These are phyloP conservation scores for Aspergillus tamarii DNA, from an alignment of 2,329 filamentous ascomycete genomes.

Conservation along the genomic window DNA sequence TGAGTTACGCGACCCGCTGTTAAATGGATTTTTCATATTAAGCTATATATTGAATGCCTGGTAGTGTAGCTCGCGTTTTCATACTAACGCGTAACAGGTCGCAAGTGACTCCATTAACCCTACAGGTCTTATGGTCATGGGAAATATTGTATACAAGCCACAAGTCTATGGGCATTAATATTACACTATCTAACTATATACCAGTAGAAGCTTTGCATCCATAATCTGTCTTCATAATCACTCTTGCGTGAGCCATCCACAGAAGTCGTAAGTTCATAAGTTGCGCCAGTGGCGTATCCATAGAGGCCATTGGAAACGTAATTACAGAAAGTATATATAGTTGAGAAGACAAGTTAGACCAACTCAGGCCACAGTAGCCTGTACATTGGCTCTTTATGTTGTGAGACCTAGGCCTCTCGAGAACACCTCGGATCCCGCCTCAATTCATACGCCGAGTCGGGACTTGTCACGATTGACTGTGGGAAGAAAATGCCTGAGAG, in stretches of 20 bases:
- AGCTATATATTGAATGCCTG: rapidly evolving
- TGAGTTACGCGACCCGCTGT: not conserved
- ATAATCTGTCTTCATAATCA: conserved; percentile 12
- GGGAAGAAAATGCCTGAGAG: not conserved
- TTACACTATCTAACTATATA: conserved; percentile 24
- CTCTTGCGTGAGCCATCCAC: conserved; percentile 17
- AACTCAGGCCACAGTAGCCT: not conserved
- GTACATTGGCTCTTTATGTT: not conserved
- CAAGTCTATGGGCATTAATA: conserved; percentile 22
- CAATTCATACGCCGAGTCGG: not conserved
- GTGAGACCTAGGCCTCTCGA: not conserved
- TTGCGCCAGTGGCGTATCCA: conserved; percentile 16
- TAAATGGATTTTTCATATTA: not conserved
- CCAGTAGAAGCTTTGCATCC: conserved; percentile 6
- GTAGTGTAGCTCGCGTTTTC: too few species aligned
- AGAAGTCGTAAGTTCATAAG: conserved; percentile 24
- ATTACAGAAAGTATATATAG: conserved; percentile 13
- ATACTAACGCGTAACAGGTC: too few species aligned
- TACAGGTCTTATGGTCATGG: not conserved
- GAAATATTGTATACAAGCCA: not conserved
- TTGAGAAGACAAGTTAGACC: not conserved
- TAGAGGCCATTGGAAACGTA: conserved; percentile 19
- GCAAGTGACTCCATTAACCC: not conserved
- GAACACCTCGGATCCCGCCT: not conserved
- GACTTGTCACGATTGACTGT: not conserved